Base-by-base conservation (phyloP, 2,329 filamentous ascomycete species). In the Pseudogymnoascus sp. region DNA sequence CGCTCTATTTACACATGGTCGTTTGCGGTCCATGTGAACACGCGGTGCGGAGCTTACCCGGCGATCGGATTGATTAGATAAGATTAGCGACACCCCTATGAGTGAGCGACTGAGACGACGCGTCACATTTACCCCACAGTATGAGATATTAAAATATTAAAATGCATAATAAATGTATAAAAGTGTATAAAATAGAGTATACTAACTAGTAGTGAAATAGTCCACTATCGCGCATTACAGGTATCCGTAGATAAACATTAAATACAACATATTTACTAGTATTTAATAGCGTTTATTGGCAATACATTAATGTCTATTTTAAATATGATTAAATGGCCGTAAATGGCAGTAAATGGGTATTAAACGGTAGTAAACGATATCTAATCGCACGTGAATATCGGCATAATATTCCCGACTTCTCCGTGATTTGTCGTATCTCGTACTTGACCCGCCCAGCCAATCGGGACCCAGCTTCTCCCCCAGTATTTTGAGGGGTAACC, bases 1-100 rank as follows among this genome's bases (percentile, higher is more conserved):
- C 26, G 19, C 57, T 13, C 28, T 56, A 19, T 15, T 15, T 33
- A 59, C 67, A 62, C 67, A 69, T 68, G 52, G 39, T 60, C 60
- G 38, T 19, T 15, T 15, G 37, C 23, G 23, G 15, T 23, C 23
- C 28, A 28, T 48, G 23, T 48, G 41, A 28, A 48, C 41, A 48
- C 23, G 41, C 41, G 41, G n/a, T 30, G 41, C 41, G 41, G 41
- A 48, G 41, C 9, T 30, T 28, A 9, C 41, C 41, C 23, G 23
- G 13, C 4, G n/a, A 48, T 48, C 12, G 41, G 23, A 30, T 28
- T 28, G 41, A 48, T 48, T 41, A 48, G 41, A 48, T 48, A 28
- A 28, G 41, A 48, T 48, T 48, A 48, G 41, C 41, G 41, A 41
- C 9, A 15, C 5, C 18, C 38, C 0, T 6, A 13, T 1, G n/a